Base-by-base conservation (phyloP, 2,329 filamentous ascomycete genomes). In the Cytospora paraplurivora region DNA sequence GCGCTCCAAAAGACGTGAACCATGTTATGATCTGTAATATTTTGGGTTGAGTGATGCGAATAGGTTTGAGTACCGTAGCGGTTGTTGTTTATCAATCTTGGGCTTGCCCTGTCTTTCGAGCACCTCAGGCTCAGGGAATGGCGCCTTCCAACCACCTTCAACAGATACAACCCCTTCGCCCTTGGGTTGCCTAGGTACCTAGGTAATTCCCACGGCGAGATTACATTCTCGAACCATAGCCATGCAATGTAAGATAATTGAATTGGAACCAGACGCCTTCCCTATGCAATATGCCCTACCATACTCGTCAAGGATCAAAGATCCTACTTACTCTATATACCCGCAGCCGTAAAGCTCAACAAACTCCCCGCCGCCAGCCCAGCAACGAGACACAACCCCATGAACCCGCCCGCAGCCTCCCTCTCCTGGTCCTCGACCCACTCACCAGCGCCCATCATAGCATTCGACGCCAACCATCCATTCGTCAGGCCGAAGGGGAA, bases 361-460 rank as follows among this genome's bases (percentile, higher is more conserved):
- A 98, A 76, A 77, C 94, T 98, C n/a, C 95, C 95, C 32, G 83
- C 82, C 1, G 92, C 86, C 76, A 98, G 77, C 0, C 95, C 95
- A 6, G 85, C 86, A 19, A 97, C 91, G n/a, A 98, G 84, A 74
- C 89, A 92, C 67, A 97, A 76, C 4, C 91, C 90, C 95, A 99
- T 98, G 74, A 98, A 98, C 1, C 90, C 92, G 54, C 94, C 95
- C 0, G 93, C 88, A 7, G 92, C 93, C 78, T 97, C 93, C 38
- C 90, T 83, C 79, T 99, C 94, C 11, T 88, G 87, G 1, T 89
- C 85, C 4, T 89, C 88, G 1, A 98, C 93, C 85, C 88, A 94
- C 68, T 91, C 87, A 0, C 85, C 86, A 0, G 93, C 89, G 1
- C 90, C 90, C 86, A 98, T 96, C 93, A 99, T 98, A 75, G 90